Percentiles rank a stretch among this genome's conserved stretches.
Evolutionary conservation across 805 yeast species (phyloP).

Genomic region (Candida krabiensis): DNA sequence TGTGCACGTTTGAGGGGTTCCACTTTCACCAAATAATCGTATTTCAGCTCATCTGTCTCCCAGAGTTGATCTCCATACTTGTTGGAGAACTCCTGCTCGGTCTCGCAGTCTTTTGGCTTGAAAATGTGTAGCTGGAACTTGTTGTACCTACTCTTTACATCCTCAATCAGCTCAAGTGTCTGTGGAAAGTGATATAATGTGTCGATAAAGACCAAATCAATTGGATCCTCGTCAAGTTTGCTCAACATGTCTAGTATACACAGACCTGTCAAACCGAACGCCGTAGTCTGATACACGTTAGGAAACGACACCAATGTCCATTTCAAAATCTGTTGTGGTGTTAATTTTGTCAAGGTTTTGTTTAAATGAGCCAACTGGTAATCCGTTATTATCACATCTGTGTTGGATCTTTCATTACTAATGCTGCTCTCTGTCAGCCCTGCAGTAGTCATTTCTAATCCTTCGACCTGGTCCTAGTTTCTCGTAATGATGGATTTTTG

Average conservation of each 20-base stretch:
- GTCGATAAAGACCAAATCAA: slow-evolving; percentile 83
- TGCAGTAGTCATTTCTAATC: background rate
- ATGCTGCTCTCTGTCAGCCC: background rate
- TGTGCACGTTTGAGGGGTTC: slow-evolving; percentile 92
- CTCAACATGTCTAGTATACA: slow-evolving; percentile 83
- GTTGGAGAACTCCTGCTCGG: slow-evolving; percentile 62
- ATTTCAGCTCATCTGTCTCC: slow-evolving; percentile 77
- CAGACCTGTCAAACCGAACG: slow-evolving; percentile 90
- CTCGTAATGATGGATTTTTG: too few species aligned
- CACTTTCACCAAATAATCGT: slow-evolving; percentile 86
- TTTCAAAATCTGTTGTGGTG: slow-evolving; percentile 70
- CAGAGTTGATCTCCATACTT: slow-evolving; percentile 77
- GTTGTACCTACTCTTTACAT: slow-evolving; percentile 57
- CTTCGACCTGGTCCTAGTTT: background rate
- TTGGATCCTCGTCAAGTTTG: slow-evolving; percentile 43
- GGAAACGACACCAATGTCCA: slow-evolving; percentile 91
- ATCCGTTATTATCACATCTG: slow-evolving; percentile 17
- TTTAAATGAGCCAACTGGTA: slow-evolving; percentile 67
- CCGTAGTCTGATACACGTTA: slow-evolving; percentile 83
- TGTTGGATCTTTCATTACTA: background rate
- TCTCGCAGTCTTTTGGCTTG: slow-evolving; percentile 57
- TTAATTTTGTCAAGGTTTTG: slow-evolving; percentile 48
- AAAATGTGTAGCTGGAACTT: slow-evolving; percentile 57
- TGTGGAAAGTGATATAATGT: slow-evolving; percentile 96
- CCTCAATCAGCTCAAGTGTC: slow-evolving; percentile 70